Evolutionary conservation across 768 basidiomycete species (phyloP), one percentile per base, ranked within the genome.

Genomic region (Kwoniella shandongensis): DNA sequence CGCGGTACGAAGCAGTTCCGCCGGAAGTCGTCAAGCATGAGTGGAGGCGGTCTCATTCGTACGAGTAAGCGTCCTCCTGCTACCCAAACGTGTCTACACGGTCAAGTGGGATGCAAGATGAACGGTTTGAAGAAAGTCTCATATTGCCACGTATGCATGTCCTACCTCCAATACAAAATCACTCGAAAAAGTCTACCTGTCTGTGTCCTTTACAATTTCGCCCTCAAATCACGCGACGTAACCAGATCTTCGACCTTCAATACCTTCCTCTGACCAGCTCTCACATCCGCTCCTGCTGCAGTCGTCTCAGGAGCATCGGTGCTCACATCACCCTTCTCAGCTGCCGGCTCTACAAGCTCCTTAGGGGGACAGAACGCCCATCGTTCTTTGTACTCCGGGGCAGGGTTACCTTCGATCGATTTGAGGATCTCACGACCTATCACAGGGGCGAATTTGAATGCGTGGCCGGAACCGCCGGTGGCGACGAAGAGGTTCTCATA

Each of bases 381-480:
- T 69, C 84, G 86, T 30, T 76, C 69, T 2, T 77, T 78, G 18
- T 86, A 76, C 0, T 77, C 76, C 1, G 81, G 72, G 0, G 83
- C 79, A 3, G 91, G 78, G 29, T 78, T 85, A 1, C 83, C 82
- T 72, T 90, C 81, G 26, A 94, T 80, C 0, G 84, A 80, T 61
- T 88, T 85, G 5, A 83, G 85, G 26, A 93, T 86, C 38, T 94
- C 80, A 8, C 82, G 73, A 3, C 93, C 92, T 50, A 96, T 81
- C 15, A 85, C 83, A 3, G 93, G 93, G 11, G 94, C 80, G 79
- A 96, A 96, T 88, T 98, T 59, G 60, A 64, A 64, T 13, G 51
- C 51, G 45, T 59, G 57, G 25, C 70, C 92, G 62, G 86, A 89
- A 6, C 88, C 94, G 17, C 84, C 89, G 0, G 93, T 93, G 1